These are phyloP conservation scores for Mucuna pruriens DNA, from an alignment of 306 rosid species.

Conservation along the genomic window DNA sequence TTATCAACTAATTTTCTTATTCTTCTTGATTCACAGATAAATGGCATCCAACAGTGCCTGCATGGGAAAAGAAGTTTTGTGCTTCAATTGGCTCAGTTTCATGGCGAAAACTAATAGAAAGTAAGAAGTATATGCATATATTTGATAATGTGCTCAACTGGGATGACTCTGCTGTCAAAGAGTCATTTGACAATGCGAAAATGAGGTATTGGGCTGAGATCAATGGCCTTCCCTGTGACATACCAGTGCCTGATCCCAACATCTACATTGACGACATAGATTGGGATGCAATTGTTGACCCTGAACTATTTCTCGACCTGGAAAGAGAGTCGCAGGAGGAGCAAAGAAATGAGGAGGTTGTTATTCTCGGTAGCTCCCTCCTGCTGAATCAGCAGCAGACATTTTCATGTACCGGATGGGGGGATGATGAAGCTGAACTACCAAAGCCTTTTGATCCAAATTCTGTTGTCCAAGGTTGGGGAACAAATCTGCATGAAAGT, in stretches of 20 bases:
- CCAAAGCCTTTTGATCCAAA: slow-evolving; percentile 37
- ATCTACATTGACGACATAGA: slow-evolving; percentile 63
- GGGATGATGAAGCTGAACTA: slow-evolving; percentile 33
- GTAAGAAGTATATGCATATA: slow-evolving; percentile 58
- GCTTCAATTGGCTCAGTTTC: slow-evolving; percentile 60
- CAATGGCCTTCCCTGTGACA: slow-evolving; percentile 51
- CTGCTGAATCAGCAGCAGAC: slow-evolving; percentile 54
- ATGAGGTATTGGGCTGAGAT: slow-evolving; percentile 67
- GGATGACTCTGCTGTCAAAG: slow-evolving; percentile 83
- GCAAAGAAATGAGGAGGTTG: slow-evolving; percentile 35
- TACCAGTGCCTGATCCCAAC: slow-evolving; percentile 74
- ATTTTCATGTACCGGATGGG: slow-evolving; percentile 51
- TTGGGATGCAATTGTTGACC: slow-evolving; percentile 67
- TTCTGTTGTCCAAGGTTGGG: slow-evolving; percentile 37
- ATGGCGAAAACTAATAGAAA: slow-evolving; percentile 70
- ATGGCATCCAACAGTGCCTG: slow-evolving; percentile 57
- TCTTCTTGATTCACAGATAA: slow-evolving; percentile 45
- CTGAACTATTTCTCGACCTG: slow-evolving; percentile 63
- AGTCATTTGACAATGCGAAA: slow-evolving; percentile 84
- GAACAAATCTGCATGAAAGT: slow-evolving; percentile 26
- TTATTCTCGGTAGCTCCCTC: slow-evolving; percentile 46
- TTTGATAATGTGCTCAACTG: slow-evolving; percentile 60
- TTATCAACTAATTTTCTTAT: slow-evolving; percentile 16
- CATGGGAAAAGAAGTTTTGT: slow-evolving; percentile 85
- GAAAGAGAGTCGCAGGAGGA: slow-evolving; percentile 48